Evolutionary conservation across 148 eudicot species (phyloP).

Genomic region (Amaranthus cruentus): DNA sequence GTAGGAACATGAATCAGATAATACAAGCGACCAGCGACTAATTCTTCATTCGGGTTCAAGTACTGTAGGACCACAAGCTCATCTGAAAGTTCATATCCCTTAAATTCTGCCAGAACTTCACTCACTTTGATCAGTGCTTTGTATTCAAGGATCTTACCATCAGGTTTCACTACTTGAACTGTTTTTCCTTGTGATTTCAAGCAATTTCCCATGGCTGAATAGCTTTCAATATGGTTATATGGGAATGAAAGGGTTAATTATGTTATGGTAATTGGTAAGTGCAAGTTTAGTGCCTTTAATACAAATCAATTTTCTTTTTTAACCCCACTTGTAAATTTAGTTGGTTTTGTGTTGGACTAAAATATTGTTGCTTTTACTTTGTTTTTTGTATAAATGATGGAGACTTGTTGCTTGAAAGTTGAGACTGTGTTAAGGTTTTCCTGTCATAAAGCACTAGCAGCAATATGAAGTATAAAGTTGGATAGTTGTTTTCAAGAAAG

Average conservation of each 20-base stretch:
- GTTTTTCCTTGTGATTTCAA: constrained; percentile 33
- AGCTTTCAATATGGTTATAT: background rate
- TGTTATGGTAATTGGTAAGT: background rate
- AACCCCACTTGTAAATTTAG: constrained; percentile 22
- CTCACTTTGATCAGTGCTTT: constrained; percentile 38
- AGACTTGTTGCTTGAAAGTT: background rate
- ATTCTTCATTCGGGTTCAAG: constrained; percentile 28
- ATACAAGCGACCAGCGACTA: constrained; percentile 35
- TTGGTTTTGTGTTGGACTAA: constrained; percentile 18
- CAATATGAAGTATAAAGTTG: background rate
- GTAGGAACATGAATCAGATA: constrained; percentile 39
- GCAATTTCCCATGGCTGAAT: constrained; percentile 61
- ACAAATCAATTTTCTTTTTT: constrained; percentile 9
- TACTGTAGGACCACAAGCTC: constrained; percentile 24
- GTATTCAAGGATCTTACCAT: constrained; percentile 44
- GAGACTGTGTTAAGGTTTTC: constrained; percentile 2
- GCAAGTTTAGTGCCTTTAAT: constrained; percentile 9
- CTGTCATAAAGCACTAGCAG: constrained; percentile 20
- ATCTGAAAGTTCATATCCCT: constrained; percentile 39
- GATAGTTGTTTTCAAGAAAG: background rate
- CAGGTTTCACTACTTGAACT: constrained; percentile 35
- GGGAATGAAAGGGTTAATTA: background rate
- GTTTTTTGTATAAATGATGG: constrained; percentile 1
- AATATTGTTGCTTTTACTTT: background rate
- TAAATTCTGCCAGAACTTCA: constrained; percentile 36